These are phyloP conservation scores for Trichoderma hamatum DNA, from an alignment of 2,329 filamentous ascomycete genomes.

Conservation along the genomic window DNA sequence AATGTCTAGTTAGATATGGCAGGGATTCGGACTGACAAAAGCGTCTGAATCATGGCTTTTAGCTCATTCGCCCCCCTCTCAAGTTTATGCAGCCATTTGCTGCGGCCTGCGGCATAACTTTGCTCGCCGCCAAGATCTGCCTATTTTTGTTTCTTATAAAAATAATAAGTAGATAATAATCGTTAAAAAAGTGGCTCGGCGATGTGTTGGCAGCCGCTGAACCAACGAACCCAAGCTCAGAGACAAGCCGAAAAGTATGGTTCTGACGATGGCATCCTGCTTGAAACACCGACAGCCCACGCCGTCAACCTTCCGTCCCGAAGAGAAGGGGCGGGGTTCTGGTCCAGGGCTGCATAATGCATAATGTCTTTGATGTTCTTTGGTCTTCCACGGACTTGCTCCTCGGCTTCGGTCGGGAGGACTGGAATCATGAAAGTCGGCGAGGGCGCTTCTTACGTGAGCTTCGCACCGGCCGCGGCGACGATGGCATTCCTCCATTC, in stretches of 20 bases:
- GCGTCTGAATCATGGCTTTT: constrained; percentile 3
- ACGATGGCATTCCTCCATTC: constrained; percentile 10
- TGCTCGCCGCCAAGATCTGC: constrained; percentile 12
- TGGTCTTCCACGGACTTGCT: not conserved
- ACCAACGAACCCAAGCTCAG: constrained; percentile 1
- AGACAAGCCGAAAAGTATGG: not conserved
- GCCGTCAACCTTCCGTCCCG: not conserved
- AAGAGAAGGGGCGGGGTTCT: not conserved
- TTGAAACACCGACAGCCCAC: not conserved
- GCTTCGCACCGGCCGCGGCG: not conserved
- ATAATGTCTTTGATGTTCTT: not conserved
- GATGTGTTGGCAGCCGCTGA: constrained; percentile 19
- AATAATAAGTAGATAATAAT: not conserved
- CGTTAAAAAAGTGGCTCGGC: not conserved
- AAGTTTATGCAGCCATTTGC: constrained; percentile 14
- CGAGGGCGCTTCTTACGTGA: constrained; percentile 7
- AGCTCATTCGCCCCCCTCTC: not conserved
- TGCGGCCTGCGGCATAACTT: constrained; percentile 17
- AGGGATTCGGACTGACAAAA: constrained; percentile 12
- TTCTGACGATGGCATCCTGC: constrained; percentile 4
- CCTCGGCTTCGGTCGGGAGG: not conserved
- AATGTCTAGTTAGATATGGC: not conserved
- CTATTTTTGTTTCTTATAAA: not conserved
- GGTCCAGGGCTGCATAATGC: constrained; percentile 9
- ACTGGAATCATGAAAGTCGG: constrained; percentile 3